These are phyloP conservation scores for Capsella rubella DNA, from an alignment of 441 rosid genomes.

Conservation along the genomic window DNA sequence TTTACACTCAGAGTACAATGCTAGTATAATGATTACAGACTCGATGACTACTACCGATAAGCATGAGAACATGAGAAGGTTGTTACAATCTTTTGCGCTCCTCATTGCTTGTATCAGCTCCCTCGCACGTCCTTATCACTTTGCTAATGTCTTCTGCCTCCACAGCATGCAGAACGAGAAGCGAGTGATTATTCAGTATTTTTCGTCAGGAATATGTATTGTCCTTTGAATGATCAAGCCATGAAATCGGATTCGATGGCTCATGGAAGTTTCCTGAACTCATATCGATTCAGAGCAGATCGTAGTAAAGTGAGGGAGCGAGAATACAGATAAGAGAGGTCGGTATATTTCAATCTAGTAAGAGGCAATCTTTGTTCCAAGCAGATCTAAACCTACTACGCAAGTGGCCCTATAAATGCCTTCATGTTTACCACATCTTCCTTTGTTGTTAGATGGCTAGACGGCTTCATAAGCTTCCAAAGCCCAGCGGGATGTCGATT, in stretches of 20 bases:
- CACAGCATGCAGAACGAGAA: conserved; percentile 3
- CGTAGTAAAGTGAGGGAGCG: neutral
- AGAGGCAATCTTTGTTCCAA: conserved; percentile 11
- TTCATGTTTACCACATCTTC: conserved; percentile 69
- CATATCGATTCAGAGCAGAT: conserved; percentile 9
- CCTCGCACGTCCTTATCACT: too few relatives aligned
- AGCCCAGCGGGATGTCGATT: conserved; percentile 61
- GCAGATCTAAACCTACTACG: conserved; percentile 39
- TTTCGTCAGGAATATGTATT: conserved; percentile 2
- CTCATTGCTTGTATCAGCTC: too few relatives aligned
- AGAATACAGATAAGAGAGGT: neutral
- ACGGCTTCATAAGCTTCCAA: conserved; percentile 74
- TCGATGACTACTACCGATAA: too few relatives aligned
- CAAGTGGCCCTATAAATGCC: conserved; percentile 60
- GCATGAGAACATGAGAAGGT: too few relatives aligned
- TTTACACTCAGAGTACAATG: too few relatives aligned
- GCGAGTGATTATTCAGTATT: neutral
- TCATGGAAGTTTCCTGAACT: neutral
- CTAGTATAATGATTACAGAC: too few relatives aligned
- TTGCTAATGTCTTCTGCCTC: conserved; percentile 3
- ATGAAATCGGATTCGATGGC: conserved; percentile 1
- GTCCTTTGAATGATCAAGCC: conserved; percentile 14
- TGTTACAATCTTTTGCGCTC: too few relatives aligned
- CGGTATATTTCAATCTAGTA: neutral
- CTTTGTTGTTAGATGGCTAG: conserved; percentile 50